Evolutionary conservation across 2,329 filamentous ascomycete genomes (phyloP), one percentile per base, ranked within the genome.

Genomic region (Zopfia rhizophila): DNA sequence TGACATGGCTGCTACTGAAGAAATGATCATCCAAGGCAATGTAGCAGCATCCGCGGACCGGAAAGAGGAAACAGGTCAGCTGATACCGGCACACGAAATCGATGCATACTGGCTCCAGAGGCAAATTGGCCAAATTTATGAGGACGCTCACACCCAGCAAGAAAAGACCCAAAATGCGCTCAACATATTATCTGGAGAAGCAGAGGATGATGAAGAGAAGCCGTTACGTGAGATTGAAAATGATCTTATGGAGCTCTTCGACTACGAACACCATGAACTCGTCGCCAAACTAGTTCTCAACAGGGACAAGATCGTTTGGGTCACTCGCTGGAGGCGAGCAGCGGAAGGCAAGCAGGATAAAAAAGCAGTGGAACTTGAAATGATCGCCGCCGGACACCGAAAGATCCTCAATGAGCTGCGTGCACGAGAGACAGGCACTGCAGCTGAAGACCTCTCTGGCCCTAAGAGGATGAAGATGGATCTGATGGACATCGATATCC

Each of bases 61-160:
- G 58, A 73, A 75, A 55, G 73, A 73, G 39, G 78, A 77, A 62
- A 48, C 49, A 31, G 74, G 83, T 39, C 82, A 83, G 46, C 77
- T 82, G 18, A 84, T 99, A 45, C 80, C 89, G 13, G 90, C 90
- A 36, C 86, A 93, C 55, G 91, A 97, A 46, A 96, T 99, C 53
- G 94, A 99, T 71, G 93, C 93, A 7, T 99, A 93, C 75, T 99
- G 94, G 94, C 74, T 99, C 48, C 94, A 97, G 72, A 84, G 94
- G 55, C 89, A 97, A 66, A 91, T 99, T 40, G 93, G 93, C 45
- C 80, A 83, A 28, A 79, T 96, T 3, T 97, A 97, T 66, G 82
- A 89, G 10, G 94, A 99, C 72, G 90, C 93, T 4, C 93, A 97
- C 70, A 88, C 86, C 36, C 93, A 97, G 66, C 90, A 96, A 63